Base-by-base conservation (phyloP, 805 yeast species). In the Saturnispora zaruensis region DNA sequence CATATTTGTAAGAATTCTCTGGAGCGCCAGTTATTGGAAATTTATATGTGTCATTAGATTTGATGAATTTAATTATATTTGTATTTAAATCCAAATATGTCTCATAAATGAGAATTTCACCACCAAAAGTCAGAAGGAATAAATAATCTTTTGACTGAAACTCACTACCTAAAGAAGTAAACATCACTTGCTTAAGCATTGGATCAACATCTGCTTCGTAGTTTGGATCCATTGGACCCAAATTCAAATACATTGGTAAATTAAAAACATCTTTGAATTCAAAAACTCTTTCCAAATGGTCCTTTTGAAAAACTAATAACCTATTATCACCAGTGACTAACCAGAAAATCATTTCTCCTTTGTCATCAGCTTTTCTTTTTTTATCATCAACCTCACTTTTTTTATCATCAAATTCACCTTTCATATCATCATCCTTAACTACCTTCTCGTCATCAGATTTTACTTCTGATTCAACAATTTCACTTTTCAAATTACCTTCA, bases 321-420 rank as follows among this genome's bases (percentile, higher is more conserved):
- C 88, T 75, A 58, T 84, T 86, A 60, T 83, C 90, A 51, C 88
- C 90, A 2, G 90, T 84, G 5, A 83, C 86, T 44, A 82, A 75
- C 41, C 85, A 72, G 56, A 83, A 84, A 70, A 72, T 49, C 69
- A 72, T 57, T 59, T 70, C 65, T 57, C 70, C 42, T n/a, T 49
- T 49, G 1, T 51, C 30, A 40, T 55, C 50, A 37, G 58, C 41
- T 13, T 49, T 20, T 8, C 13, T 9, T 6, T 18, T n/a, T 11
- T 33, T 4, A 33, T 3, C 18, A 13, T 8, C 14, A 28, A 14
- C 13, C 13, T 28, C 32, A 28, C 1, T 28, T 28, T 6, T 49
- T 2, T 51, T 25, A 42, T 55, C 50, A 34, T 59, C 41, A 18
- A 49, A 21, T 8, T 36, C 13, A 7, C 13, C 8, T 5, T 33